Conservation (phyloP, 352 stramenopile genomes). For the Globisporangium echinulatum region DNA sequence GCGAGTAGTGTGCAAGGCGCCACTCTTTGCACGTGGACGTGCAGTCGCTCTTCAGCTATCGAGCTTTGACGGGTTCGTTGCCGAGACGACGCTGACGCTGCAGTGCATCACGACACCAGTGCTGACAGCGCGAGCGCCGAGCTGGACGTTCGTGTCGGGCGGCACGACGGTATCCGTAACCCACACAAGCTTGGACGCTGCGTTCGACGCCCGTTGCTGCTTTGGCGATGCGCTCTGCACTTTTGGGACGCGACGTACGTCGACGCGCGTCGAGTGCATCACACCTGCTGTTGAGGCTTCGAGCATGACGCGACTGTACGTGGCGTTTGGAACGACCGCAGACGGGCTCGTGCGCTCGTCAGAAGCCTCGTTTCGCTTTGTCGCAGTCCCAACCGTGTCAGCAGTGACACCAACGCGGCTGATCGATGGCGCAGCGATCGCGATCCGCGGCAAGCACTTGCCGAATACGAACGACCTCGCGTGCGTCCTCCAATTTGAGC, state of each 20-base stretch:
- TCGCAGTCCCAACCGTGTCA: conserved; percentile 11
- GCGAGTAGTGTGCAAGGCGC: conserved; percentile 23
- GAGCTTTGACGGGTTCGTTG: conserved; percentile 24
- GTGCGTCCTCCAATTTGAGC: conserved; percentile 23
- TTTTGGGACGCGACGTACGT: conserved; percentile 11
- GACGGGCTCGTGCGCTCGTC: conserved; percentile 25
- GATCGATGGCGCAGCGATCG: conserved; percentile 15
- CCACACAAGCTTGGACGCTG: conserved; percentile 7
- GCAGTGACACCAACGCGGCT: conserved; percentile 18
- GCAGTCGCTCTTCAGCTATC: conserved; percentile 21
- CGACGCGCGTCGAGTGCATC: conserved; percentile 15
- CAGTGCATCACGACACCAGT: conserved; percentile 15
- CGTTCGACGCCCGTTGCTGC: conserved; percentile 23
- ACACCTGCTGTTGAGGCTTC: conserved; percentile 11
- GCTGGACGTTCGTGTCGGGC: conserved; percentile 11
- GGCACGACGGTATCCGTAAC: conserved; percentile 14
- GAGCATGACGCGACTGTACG: conserved; percentile 12
- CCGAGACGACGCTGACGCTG: conserved; percentile 11
- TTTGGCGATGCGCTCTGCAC: conserved; percentile 18
- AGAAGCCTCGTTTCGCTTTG: conserved; percentile 21
- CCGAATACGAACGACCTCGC: conserved; percentile 9
- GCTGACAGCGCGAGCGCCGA: conserved; percentile 17
- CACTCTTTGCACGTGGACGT: conserved; percentile 14
- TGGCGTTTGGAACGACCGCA: conserved; percentile 14
- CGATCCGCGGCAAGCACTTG: conserved; percentile 22